Evolutionary conservation across 1,139 yeast genomes (phyloP), one percentile per base, ranked within the genome.

Genomic region (Geotrichum citri-aurantii): DNA sequence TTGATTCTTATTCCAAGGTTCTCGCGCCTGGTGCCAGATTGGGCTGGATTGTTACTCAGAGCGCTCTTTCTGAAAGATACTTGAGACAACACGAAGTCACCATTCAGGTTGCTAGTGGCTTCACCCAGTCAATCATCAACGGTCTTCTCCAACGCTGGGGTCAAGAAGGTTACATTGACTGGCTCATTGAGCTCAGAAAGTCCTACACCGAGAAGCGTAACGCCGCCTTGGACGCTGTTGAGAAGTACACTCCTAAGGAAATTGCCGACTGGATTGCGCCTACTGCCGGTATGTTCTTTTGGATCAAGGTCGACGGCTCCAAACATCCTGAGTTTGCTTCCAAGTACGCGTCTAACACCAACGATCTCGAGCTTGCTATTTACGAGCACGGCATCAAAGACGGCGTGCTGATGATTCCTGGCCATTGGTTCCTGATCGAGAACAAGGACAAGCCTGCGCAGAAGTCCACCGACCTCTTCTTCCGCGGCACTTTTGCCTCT

Each of bases 271-370:
- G 75, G 73, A 55, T 55, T 37, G 48, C 61, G 10, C 97, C 97
- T 54, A 85, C 83, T 37, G 97, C 97, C 1, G 97, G 97, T 68
- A 91, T 91, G 97, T 91, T 91, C 74, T 89, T 90, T 79, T 88
- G 93, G 69, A 79, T 88, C 65, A 75, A 78, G 63, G 71, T 89
- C 56, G 96, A 90, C 71, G 89, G 90, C 31, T 70, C 89, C 49
- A 86, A 85, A 74, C 96, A 88, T 75, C 95, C 95, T 56, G 80
- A 82, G 69, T 89, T 80, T 69, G 75, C 69, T 37, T 72, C 81
- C 48, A 85, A 84, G 68, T 77, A 65, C 64, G 71, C 68, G 12
- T 73, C 74, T 33, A 91, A 87, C 69, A 82, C 88, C 54, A 66
- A 73, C 52, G 78, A 80, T 67, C 81, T 89, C 58, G 96, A 90